Base-by-base conservation (phyloP, 805 yeast species). In the Candida incommunis region DNA sequence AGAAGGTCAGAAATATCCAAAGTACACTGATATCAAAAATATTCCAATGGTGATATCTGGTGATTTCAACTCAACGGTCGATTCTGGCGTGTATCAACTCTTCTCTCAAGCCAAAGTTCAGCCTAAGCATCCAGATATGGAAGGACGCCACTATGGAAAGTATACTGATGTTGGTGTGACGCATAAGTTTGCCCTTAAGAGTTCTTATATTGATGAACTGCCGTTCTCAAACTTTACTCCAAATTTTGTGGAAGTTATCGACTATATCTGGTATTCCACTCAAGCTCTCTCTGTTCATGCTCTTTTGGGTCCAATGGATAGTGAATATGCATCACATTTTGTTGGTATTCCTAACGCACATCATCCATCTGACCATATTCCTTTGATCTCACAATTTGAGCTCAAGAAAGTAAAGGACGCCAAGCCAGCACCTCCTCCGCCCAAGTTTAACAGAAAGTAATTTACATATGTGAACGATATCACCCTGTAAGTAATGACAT, bases 211-310 rank as follows among this genome's bases (percentile, higher is more conserved):
- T 37, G 71, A 75, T 50, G 96, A 92, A 63, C 71, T 92, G 49
- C 94, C 96, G 41, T 90, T 90, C 62, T 90, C 99, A 4, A 92
- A 92, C 63, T 81, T 80, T 63, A 80, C 97, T 0, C 98, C 99
- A 23, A 78, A 82, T 27, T 92, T 92, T 65, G 86, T 94, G 1
- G 87, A 86, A 57, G 88, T 80, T 35, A 85, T 92, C 65, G 99
- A 92, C 66, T 92, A 92, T 61, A 80, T 92, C 47, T 94, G 97
- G 95, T 87, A 83, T 64, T 77, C 95, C 2, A 82, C 95, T 5
- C 71, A 78, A 13, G 70, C 78, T n/a, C 68, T 92, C 50, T 75
- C 80, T 46, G 95, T 92, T 5, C 78, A 78, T 53, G 96, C 96
- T 5, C 66, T 92, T 54, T 67, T 90, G 45, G 97, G 96, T 23